A percentile compares a stretch with the other conserved stretches of the same genome.
Evolutionary conservation across 129 eudicot genomes (phyloP).

Genomic region (Centaurea solstitialis): DNA sequence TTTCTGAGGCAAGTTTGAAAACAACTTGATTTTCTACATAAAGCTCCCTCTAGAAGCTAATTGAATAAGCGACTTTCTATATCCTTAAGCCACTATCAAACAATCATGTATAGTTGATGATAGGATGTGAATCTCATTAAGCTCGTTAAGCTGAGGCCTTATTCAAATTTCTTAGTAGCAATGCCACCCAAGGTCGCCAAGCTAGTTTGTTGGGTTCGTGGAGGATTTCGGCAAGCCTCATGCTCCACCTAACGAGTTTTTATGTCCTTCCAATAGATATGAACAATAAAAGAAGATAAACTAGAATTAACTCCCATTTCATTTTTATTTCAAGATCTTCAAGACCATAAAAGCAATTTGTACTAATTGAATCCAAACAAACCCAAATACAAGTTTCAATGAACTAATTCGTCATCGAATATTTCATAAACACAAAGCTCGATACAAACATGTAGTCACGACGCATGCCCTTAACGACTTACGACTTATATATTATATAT

Average conservation of each 20-base stretch:
- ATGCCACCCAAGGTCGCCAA: background rate
- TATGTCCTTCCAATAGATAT: background rate
- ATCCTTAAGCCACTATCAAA: no score
- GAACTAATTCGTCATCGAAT: background rate
- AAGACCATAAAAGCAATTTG: conserved; percentile 9
- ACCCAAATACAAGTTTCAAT: conserved; percentile 11
- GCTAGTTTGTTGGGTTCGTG: background rate
- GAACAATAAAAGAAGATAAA: conserved; percentile 1
- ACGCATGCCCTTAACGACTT: conserved; percentile 4
- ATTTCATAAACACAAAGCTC: conserved; percentile 25
- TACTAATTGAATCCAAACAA: conserved; percentile 11
- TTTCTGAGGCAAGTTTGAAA: no score
- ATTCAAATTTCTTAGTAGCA: background rate
- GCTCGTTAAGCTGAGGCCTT: no score
- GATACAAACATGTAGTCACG: conserved; percentile 13
- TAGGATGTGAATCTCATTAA: no score
- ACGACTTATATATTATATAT: background rate
- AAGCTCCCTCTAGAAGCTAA: no score
- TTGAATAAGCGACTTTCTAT: no score
- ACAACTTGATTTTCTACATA: no score
- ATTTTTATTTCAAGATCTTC: background rate
- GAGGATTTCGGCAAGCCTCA: no score
- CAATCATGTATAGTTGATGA: no score
- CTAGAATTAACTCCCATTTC: conserved; percentile 3
- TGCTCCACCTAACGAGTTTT: no score